Evolutionary conservation across 768 basidiomycete species (phyloP), one percentile per base, ranked within the genome.

Genomic region (Chalciporus piperatus): DNA sequence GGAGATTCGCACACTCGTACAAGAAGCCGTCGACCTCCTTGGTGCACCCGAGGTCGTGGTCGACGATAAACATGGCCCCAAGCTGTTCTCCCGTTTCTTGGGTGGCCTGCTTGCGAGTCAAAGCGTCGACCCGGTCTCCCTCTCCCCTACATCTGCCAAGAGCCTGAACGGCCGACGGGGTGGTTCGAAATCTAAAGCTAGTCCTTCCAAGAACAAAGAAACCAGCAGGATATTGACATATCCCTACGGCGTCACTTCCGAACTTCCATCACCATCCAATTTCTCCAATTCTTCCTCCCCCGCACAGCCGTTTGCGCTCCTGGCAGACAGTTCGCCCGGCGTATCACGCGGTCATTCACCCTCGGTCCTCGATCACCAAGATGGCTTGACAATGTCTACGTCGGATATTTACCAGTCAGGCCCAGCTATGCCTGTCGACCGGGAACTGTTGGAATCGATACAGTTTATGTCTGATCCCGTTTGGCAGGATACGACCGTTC

Each of bases 21-120:
- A 85, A 61, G 75, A 76, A 49, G 81, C 87, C 51, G 77, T 86
- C 41, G 76, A 87, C 53, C 75, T 90, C 1, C 76, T 92, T 4
- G 78, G 79, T 3, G 82, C 84, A 0, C 78, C 85, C 6, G 82
- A 85, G 48, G 80, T 92, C 16, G 84, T 84, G 17, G 77, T 92
- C 52, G 91, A 93, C 68, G 85, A 88, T 23, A 83, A 83, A 16
- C 89, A 92, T 61, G 87, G 86, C 0, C 90, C 89, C 1, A 86
- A 83, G 63, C 72, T 92, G 6, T 92, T 90, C 65, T 81, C 90
- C 0, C 83, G 81, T 43, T 92, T 92, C 78, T 74, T 93, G 41
- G 79, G 80, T 40, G 82, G 83, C 32, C 75, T 92, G 5, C 76
- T 92, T 8, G 79, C 79, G 14, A 78, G 78, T n/a, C 81, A 81